A percentile compares a stretch with the other conserved stretches of the same genome.
Conservation (phyloP, 2,329 filamentous ascomycete genomes). For the Colletotrichum horii region DNA sequence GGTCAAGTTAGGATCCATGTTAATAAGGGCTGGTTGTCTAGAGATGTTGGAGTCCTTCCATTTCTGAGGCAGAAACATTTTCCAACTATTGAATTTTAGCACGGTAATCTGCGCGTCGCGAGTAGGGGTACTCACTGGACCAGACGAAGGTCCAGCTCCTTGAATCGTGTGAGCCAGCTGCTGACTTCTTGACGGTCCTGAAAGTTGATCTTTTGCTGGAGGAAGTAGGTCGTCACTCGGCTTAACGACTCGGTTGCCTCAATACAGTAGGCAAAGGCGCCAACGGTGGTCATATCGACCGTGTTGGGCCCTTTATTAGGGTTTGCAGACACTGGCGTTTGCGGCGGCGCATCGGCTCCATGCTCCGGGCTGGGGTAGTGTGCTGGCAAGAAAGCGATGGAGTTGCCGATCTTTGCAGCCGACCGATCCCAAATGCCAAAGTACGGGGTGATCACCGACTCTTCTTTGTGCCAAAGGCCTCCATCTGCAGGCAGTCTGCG, state of each 20-base stretch:
- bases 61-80: conserved; percentile 46
- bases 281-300: conserved; percentile 41
- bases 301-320: conserved; percentile 7
- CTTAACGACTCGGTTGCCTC: conserved; percentile 53
- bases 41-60: conserved; percentile 43
- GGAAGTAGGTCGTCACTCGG: conserved; percentile 48
- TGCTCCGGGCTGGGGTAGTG: conserved; percentile 32
- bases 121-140: conserved; percentile 36
- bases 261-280: conserved; percentile 51
- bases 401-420: conserved; percentile 40
- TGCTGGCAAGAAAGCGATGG: conserved; percentile 40
- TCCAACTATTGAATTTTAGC: conserved; percentile 34
- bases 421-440: conserved; percentile 51
- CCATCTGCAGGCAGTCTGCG: conserved; percentile 41
- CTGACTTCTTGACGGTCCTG: conserved; percentile 42
- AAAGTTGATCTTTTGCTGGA: conserved; percentile 47
- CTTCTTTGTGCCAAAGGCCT: conserved; percentile 41
- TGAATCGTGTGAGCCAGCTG: conserved; percentile 51
- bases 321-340: not conserved
- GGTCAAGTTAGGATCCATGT: conserved; percentile 55
- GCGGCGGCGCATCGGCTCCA: conserved; percentile 15
- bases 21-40: conserved; percentile 25
- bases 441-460: conserved; percentile 44
- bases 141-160: conserved; percentile 50
- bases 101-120: not conserved